A percentile compares a stretch with the other conserved stretches of the same genome.
These are phyloP conservation scores for Glycine tomentella DNA, from an alignment of 306 rosid species.

Conservation along the genomic window DNA sequence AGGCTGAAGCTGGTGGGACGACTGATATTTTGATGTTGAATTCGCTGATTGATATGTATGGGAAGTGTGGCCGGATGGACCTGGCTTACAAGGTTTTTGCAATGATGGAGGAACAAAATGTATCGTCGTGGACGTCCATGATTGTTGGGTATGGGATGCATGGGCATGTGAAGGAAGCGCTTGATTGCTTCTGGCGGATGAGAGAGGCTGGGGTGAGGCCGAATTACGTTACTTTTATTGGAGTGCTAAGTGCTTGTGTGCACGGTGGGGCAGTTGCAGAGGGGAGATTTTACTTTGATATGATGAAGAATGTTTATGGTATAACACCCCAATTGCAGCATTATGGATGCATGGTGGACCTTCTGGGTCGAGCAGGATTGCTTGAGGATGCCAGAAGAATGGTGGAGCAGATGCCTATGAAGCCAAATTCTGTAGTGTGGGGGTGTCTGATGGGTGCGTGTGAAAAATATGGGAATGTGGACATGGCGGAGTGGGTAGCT, in stretches of 20 bases:
- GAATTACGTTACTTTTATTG: conserved; percentile 73
- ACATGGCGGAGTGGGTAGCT: conserved; percentile 85
- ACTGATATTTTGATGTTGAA: conserved; percentile 59
- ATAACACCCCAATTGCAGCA: conserved; percentile 68
- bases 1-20: conserved; percentile 51
- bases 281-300: conserved; percentile 68
- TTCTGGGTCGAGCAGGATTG: conserved; percentile 79
- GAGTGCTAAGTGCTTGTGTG: conserved; percentile 80
- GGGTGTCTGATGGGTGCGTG: conserved; percentile 87
- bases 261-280: conserved; percentile 74
- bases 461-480: conserved; percentile 78
- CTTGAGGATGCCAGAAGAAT: conserved; percentile 66
- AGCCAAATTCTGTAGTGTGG: conserved; percentile 74
- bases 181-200: conserved; percentile 67
- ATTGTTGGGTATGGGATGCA: conserved; percentile 85
- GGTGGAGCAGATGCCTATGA: conserved; percentile 85
- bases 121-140: conserved; percentile 85
- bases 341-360: conserved; percentile 88
- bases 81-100: conserved; percentile 67
- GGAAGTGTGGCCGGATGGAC: conserved; percentile 86
- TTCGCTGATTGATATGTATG: conserved; percentile 84
- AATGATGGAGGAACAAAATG: conserved; percentile 58
- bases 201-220: conserved; percentile 70
- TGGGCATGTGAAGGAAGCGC: conserved; percentile 74
- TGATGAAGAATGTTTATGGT: conserved; percentile 68